phyloP scores from a whole-genome alignment of 163 green algal genomes.

The Prototheca wickerhamii region DNA sequence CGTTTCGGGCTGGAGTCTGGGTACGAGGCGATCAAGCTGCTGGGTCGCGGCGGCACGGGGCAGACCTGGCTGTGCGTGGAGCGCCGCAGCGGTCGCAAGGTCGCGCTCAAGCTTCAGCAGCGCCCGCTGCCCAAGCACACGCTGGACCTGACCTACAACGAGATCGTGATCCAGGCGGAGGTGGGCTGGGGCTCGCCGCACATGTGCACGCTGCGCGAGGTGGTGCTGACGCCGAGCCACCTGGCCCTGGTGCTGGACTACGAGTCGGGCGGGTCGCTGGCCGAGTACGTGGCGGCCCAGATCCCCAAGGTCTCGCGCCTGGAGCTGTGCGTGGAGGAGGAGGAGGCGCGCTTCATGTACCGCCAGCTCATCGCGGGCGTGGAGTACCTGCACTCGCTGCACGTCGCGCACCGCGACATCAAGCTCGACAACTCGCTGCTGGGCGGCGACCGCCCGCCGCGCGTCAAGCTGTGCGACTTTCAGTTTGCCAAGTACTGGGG shows the following conservation, averaged over 20 bases:
- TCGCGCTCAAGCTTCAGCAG: conserved; percentile 83
- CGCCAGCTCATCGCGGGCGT: conserved; percentile 75
- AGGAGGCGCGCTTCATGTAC: conserved; percentile 71
- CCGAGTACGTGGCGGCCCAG: conserved; percentile 59
- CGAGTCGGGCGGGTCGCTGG: conserved; percentile 64
- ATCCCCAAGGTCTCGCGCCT: conserved; percentile 7
- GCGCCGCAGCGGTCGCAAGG: conserved; percentile 39
- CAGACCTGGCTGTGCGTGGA: conserved; percentile 69
- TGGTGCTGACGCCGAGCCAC: conserved; percentile 71
- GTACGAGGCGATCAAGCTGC: conserved; percentile 31
- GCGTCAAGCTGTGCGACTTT: conserved; percentile 25
- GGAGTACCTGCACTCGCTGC: conserved; percentile 72
- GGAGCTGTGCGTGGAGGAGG: conserved; percentile 62
- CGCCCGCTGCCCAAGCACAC: conserved; percentile 56
- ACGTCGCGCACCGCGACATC: conserved; percentile 76
- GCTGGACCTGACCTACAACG: conserved; percentile 15
- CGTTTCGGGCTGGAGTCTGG: conserved; percentile 18
- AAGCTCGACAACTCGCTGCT: conserved; percentile 92
- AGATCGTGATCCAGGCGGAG: conserved; percentile 45
- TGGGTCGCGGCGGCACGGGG: conserved; percentile 68
- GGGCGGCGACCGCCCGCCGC: conserved; percentile 42
- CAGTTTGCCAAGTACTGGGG: conserved; percentile 21
- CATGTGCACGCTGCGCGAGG: conserved; percentile 58
- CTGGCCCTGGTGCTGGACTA: conserved; percentile 81
- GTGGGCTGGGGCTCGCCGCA: conserved; percentile 66